phyloP scores from a whole-genome alignment of 1,284 basidiomycete species.

The Trametes sp. region DNA sequence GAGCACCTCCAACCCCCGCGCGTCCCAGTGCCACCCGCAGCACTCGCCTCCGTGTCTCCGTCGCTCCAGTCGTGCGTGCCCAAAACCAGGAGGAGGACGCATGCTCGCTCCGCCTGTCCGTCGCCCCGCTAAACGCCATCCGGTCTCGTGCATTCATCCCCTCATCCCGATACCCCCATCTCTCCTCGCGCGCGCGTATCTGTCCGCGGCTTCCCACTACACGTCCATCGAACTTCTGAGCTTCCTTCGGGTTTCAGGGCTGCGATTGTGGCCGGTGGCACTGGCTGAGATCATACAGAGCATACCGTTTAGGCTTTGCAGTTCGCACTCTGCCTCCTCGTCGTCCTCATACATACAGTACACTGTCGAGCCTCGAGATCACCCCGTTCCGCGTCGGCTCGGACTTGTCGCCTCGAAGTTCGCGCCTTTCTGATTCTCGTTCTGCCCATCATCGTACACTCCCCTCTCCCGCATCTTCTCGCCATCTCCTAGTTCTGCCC shows the following conservation, averaged over 20 bases:
- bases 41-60: background rate
- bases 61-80: no score
- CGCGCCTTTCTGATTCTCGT: background rate
- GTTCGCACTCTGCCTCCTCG: no score
- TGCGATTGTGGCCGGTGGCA: constrained; percentile 1
- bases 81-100: background rate
- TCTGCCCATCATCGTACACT: background rate
- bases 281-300: constrained; percentile 5
- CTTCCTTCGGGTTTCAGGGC: background rate
- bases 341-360: background rate
- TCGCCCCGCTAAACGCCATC: constrained; percentile 1
- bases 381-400: background rate
- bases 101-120: background rate
- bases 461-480: background rate
- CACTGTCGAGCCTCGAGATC: background rate
- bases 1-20: background rate
- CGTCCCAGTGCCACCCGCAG: background rate
- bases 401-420: background rate
- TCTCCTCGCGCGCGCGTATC: background rate
- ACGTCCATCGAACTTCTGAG: background rate
- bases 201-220: background rate
- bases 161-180: background rate
- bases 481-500: no score
- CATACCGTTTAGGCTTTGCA: no score
- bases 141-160: constrained; percentile 8